Evolutionary conservation across 2,329 filamentous ascomycete species (phyloP).

Genomic region (Myriosclerotinia curreyana): DNA sequence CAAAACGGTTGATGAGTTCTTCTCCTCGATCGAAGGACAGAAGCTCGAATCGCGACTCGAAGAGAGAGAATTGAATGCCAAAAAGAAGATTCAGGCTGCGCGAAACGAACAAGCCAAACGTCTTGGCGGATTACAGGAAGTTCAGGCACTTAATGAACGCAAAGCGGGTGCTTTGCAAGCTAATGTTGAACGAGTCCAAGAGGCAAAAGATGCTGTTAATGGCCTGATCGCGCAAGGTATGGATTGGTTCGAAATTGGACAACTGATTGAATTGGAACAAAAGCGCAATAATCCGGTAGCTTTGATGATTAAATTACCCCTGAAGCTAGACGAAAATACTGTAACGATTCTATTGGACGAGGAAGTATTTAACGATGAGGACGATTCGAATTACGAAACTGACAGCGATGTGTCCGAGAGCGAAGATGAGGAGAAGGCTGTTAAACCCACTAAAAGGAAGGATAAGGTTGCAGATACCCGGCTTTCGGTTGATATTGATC

Average conservation of each 20-base stretch:
- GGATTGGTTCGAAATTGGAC: slow-evolving; percentile 93
- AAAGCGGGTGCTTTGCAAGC: slow-evolving; percentile 90
- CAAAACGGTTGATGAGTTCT: slow-evolving; percentile 92
- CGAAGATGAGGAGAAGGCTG: slow-evolving; percentile 47
- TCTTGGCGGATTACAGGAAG: slow-evolving; percentile 77
- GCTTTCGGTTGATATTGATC: slow-evolving; percentile 79
- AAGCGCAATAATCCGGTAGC: slow-evolving; percentile 79
- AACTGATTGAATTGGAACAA: slow-evolving; percentile 84
- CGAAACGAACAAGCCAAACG: slow-evolving; percentile 79
- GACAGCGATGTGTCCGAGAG: slow-evolving; percentile 63
- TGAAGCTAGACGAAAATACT: slow-evolving; percentile 87
- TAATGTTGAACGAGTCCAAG: slow-evolving; percentile 86
- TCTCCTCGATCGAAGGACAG: slow-evolving; percentile 92
- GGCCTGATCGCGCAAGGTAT: slow-evolving; percentile 89
- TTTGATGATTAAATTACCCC: slow-evolving; percentile 76
- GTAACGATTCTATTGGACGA: slow-evolving; percentile 74
- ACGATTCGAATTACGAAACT: slow-evolving; percentile 57
- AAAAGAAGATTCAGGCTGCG: slow-evolving; percentile 81
- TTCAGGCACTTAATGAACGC: slow-evolving; percentile 76
- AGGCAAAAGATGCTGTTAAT: slow-evolving; percentile 89
- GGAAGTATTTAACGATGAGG: slow-evolving; percentile 56
- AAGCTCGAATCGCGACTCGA: slow-evolving; percentile 79
- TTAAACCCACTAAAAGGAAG: slow-evolving; percentile 38
- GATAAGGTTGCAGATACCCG: slow-evolving; percentile 49
- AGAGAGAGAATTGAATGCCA: slow-evolving; percentile 78